A percentile compares a stretch with the other conserved stretches of the same genome.
phyloP scores from a whole-genome alignment of 2,329 filamentous ascomycete species.

The Arthrobotrys sphaeroides region DNA sequence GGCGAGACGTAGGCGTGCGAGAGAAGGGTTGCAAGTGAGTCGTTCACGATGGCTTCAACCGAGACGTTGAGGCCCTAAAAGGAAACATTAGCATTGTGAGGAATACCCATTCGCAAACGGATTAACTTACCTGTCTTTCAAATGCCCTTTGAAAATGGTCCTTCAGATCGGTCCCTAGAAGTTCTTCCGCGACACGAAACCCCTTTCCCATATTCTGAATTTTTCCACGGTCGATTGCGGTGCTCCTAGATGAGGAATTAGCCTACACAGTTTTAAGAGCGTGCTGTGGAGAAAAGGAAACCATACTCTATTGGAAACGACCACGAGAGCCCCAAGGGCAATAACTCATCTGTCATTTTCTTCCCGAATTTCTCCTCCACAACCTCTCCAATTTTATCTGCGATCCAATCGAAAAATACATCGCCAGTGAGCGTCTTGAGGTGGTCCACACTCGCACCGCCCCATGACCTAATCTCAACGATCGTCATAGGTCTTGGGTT shows the following conservation, averaged over 20 bases:
- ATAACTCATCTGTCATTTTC: constrained; percentile 57
- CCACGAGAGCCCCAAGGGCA: constrained; percentile 73
- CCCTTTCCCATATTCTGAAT: constrained; percentile 65
- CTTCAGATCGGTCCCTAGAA: constrained; percentile 44
- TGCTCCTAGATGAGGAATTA: constrained; percentile 64
- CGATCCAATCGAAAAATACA: constrained; percentile 76
- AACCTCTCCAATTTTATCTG: constrained; percentile 69
- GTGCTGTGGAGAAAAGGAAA: not conserved
- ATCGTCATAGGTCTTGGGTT: constrained; percentile 63
- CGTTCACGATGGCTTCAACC: constrained; percentile 63
- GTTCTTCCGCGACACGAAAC: constrained; percentile 37
- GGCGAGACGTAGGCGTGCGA: constrained; percentile 69
- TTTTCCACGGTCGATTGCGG: constrained; percentile 63
- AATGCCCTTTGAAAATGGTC: constrained; percentile 59
- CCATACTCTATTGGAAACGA: constrained; percentile 76
- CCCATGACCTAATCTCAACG: constrained; percentile 66
- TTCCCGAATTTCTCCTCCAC: constrained; percentile 64
- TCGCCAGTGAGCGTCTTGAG: constrained; percentile 70
- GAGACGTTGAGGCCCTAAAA: constrained; percentile 32
- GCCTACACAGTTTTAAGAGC: constrained; percentile 56
- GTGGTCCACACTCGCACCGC: constrained; percentile 58
- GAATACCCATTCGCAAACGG: constrained; percentile 63
- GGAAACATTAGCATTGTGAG: constrained; percentile 66
- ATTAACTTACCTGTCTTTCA: constrained; percentile 70
- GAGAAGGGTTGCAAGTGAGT: constrained; percentile 73